phyloP scores from a whole-genome alignment of 2,329 filamentous ascomycete genomes.

The Aspergillus oerlinghausenensis region DNA sequence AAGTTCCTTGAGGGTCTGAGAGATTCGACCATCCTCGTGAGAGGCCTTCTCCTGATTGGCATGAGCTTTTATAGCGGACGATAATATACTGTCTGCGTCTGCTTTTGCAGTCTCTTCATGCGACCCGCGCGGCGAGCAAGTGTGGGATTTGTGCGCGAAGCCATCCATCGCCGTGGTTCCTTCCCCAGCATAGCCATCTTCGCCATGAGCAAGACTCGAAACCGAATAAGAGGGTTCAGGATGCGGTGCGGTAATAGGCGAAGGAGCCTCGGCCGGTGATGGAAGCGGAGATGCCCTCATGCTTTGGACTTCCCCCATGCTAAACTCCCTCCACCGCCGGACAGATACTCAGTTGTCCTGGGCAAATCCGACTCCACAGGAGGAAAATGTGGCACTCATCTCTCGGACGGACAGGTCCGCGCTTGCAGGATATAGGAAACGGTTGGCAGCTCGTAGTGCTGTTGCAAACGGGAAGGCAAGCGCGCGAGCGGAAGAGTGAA shows the following conservation, averaged over 20 bases:
- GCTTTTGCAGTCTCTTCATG: slow-evolving; percentile 17
- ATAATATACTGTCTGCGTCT: slow-evolving; percentile 6
- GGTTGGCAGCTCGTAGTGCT: not conserved
- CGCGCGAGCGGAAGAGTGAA: not conserved
- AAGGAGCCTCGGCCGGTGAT: slow-evolving; percentile 36
- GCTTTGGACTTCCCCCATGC: slow-evolving; percentile 34
- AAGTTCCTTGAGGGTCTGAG: slow-evolving; percentile 38
- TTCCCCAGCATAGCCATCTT: slow-evolving; percentile 14
- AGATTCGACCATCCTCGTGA: slow-evolving; percentile 29
- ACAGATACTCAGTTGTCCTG: slow-evolving; percentile 30
- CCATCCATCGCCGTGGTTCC: slow-evolving; percentile 10
- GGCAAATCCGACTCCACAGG: slow-evolving; percentile 28
- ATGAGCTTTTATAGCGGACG: slow-evolving; percentile 17
- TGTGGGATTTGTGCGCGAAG: slow-evolving; percentile 17
- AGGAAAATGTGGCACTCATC: slow-evolving; percentile 28
- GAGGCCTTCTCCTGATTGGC: slow-evolving; percentile 17
- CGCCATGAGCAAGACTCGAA: slow-evolving; percentile 14
- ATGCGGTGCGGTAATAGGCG: slow-evolving; percentile 24
- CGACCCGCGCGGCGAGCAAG: slow-evolving; percentile 10
- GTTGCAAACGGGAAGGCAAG: not conserved
- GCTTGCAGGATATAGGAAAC: slow-evolving; percentile 4
- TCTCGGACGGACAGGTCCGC: slow-evolving; percentile 29
- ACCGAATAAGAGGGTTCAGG: slow-evolving; percentile 23
- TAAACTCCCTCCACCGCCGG: slow-evolving; percentile 29
- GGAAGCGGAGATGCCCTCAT: slow-evolving; percentile 38